Evolutionary conservation across 176 grass and related monocot genomes (phyloP).

Genomic region (Chrysopogon serrulatus): DNA sequence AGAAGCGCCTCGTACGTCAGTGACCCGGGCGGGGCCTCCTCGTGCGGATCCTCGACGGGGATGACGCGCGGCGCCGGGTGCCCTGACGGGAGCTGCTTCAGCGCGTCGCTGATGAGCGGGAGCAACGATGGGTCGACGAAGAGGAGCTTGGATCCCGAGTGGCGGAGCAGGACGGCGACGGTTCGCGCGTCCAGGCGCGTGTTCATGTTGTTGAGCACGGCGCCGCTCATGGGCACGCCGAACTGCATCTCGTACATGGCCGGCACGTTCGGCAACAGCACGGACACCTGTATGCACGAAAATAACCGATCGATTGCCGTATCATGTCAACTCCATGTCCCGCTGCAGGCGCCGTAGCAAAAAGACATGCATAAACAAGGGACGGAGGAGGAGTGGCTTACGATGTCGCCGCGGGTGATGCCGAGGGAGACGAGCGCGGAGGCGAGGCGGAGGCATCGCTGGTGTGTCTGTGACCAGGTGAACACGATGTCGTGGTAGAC

Average conservation of each 20-base stretch:
- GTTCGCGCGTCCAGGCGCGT: constrained; percentile 78
- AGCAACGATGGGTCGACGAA: constrained; percentile 36
- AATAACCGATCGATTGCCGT: too few species aligned
- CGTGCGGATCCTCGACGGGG: constrained; percentile 59
- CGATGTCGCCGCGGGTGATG: constrained; percentile 64
- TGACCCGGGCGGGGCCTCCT: not conserved
- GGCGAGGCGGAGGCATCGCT: constrained; percentile 76
- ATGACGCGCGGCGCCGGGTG: constrained; percentile 37
- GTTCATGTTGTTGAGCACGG: constrained; percentile 87
- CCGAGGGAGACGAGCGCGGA: constrained; percentile 74
- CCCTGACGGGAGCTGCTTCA: not conserved
- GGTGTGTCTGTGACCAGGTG: constrained; percentile 67
- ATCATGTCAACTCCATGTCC: too few species aligned
- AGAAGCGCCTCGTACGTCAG: constrained; percentile 64
- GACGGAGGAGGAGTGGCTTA: constrained; percentile 18
- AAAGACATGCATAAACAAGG: too few species aligned
- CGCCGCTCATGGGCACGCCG: constrained; percentile 92
- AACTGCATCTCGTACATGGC: constrained; percentile 96
- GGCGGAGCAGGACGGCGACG: constrained; percentile 62
- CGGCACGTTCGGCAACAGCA: constrained; percentile 73
- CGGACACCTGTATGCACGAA: constrained; percentile 70
- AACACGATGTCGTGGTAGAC: constrained; percentile 63
- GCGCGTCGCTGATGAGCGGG: not conserved
- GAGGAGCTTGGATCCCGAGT: constrained; percentile 62
- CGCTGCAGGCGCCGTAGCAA: too few species aligned